Percentiles rank a stretch among this genome's conserved stretches.
Evolutionary conservation across 2,329 filamentous ascomycete species (phyloP).

Genomic region (Dryadomyces quercus-mongolicae): DNA sequence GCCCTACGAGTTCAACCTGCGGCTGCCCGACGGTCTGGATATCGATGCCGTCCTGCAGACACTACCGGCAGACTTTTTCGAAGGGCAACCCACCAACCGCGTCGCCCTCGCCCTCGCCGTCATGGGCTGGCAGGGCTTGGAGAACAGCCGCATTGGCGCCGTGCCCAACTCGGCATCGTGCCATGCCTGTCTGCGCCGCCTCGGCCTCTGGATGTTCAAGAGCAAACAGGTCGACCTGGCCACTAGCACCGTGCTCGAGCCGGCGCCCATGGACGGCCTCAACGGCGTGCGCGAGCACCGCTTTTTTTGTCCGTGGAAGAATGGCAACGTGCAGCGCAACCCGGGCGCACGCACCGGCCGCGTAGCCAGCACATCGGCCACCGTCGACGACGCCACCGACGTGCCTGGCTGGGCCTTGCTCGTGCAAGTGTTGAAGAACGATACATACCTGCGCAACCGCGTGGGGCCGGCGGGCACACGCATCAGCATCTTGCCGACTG

Average conservation of each 20-base stretch:
- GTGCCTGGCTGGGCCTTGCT: conserved; percentile 44
- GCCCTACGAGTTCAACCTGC: conserved; percentile 50
- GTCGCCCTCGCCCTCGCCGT: conserved; percentile 57
- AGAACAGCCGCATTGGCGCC: conserved; percentile 39
- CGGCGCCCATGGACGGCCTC: conserved; percentile 52
- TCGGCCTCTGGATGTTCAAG: conserved; percentile 91
- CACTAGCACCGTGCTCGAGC: conserved; percentile 37
- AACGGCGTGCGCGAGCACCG: conserved; percentile 63
- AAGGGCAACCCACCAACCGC: conserved; percentile 31
- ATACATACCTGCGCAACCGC: conserved; percentile 37
- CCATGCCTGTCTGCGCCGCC: conserved; percentile 71
- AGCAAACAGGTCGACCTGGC: conserved; percentile 52
- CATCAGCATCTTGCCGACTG: conserved; percentile 1
- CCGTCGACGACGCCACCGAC: conserved; percentile 18
- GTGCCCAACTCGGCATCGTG: conserved; percentile 68
- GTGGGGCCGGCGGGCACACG: conserved; percentile 19
- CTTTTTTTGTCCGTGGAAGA: conserved; percentile 76
- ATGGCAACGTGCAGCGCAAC: conserved; percentile 46
- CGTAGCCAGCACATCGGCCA: conserved; percentile 9
- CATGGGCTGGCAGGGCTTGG: conserved; percentile 63
- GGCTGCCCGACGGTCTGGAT: conserved; percentile 39
- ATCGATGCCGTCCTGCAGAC: conserved; percentile 36
- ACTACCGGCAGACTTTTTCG: conserved; percentile 43
- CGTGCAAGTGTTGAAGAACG: conserved; percentile 42
- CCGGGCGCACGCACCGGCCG: conserved; percentile 16